Percentiles rank a stretch among this genome's conserved stretches.
Conservation (phyloP, 2,329 filamentous ascomycete species). For the Didymella arachidicola region DNA sequence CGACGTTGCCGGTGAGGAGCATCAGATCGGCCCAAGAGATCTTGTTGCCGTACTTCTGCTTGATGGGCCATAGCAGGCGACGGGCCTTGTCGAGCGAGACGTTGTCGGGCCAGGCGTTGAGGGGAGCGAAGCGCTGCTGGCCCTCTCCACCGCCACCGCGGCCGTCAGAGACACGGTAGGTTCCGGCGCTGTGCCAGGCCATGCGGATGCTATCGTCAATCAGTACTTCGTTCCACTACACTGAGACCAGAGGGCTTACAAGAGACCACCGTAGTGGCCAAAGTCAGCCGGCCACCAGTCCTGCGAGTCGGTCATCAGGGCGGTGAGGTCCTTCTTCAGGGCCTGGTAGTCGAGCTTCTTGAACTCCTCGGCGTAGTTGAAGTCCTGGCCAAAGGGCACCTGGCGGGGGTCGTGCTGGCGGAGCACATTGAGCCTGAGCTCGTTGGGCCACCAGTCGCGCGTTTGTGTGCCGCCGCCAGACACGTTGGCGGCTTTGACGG, state of each 20-base stretch:
- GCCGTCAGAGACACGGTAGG: constrained; percentile 77
- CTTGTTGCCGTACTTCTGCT: constrained; percentile 85
- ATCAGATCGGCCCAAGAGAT: constrained; percentile 81
- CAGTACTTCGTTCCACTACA: constrained; percentile 6
- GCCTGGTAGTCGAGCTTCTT: constrained; percentile 73
- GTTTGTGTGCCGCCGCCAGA: constrained; percentile 71
- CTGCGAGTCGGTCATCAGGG: constrained; percentile 78
- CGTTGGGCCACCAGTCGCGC: constrained; percentile 77
- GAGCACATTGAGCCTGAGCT: constrained; percentile 73
- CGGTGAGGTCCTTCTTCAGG: constrained; percentile 76
- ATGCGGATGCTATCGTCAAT: constrained; percentile 64
- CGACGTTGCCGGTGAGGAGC: constrained; percentile 77
- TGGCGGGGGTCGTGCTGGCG: constrained; percentile 71
- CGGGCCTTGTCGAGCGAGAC: constrained; percentile 81
- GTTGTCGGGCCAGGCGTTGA: constrained; percentile 86
- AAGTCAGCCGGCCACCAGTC: constrained; percentile 85
- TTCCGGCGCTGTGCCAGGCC: constrained; percentile 83
- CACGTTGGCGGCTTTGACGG: constrained; percentile 45
- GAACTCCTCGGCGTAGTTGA: constrained; percentile 77
- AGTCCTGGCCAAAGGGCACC: constrained; percentile 71
- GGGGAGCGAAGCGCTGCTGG: constrained; percentile 80
- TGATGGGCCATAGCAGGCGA: constrained; percentile 80
- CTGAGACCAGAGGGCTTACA: constrained; percentile 47
- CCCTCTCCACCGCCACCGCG: constrained; percentile 77
- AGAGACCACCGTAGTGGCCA: constrained; percentile 81